Conservation (phyloP, 345 rosid species). For the Ceriops tagal region DNA sequence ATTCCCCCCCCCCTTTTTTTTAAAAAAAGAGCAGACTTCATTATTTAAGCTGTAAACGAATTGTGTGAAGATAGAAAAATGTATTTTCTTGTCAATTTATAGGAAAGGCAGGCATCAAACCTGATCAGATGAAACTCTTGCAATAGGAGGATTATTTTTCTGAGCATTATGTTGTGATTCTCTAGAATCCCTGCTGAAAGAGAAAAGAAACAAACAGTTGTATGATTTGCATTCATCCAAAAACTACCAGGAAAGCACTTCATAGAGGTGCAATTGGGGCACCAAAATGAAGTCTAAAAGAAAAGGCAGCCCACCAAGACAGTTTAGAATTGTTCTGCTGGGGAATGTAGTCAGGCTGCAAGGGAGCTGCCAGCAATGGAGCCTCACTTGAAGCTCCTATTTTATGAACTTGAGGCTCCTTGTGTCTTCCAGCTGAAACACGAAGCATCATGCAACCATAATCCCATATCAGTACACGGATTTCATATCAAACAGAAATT, state of each 20-base stretch:
- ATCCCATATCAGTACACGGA: too few species aligned
- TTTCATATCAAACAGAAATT: background rate
- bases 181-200: conserved; percentile 29
- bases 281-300: too few species aligned
- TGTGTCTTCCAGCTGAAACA: conserved; percentile 46
- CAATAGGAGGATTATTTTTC: conserved; percentile 26
- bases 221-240: background rate
- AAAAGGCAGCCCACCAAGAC: conserved; percentile 3
- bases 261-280: background rate
- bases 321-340: conserved; percentile 17
- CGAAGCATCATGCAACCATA: too few species aligned
- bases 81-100: background rate
- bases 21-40: too few species aligned
- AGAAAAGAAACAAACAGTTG: conserved; percentile 11
- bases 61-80: background rate
- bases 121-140: conserved; percentile 71
- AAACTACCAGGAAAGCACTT: background rate
- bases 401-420: conserved; percentile 22
- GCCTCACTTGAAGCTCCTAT: conserved; percentile 16
- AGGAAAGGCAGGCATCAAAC: conserved; percentile 27
- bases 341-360: conserved; percentile 16
- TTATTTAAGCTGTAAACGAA: background rate
- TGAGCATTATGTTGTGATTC: conserved; percentile 32
- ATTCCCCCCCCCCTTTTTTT: too few species aligned
- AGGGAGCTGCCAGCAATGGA: conserved; percentile 21